These are phyloP conservation scores for Suhomyces faveliae DNA, from an alignment of 805 yeast genomes.

Conservation along the genomic window DNA sequence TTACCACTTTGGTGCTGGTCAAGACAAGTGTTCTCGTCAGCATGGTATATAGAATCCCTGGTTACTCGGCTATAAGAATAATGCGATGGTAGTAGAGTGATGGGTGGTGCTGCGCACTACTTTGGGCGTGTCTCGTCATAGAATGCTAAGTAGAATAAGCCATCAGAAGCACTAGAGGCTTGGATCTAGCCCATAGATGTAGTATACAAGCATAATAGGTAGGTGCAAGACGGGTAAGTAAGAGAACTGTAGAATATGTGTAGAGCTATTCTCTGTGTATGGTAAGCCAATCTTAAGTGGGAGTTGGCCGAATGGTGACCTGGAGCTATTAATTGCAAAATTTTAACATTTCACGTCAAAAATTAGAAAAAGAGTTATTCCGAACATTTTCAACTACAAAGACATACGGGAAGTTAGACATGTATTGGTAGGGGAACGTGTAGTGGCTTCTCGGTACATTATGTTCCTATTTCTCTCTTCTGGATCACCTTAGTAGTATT, in stretches of 20 bases:
- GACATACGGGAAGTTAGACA: too few relatives aligned
- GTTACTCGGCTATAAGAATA: background rate
- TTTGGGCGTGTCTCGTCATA: background rate
- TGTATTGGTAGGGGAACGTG: too few relatives aligned
- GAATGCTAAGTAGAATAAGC: background rate
- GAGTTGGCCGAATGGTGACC: too few relatives aligned
- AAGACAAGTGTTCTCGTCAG: background rate
- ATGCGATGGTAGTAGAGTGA: background rate
- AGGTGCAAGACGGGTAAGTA: background rate
- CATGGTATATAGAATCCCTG: background rate
- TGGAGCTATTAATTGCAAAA: background rate
- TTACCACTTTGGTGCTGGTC: background rate
- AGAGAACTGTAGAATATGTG: background rate
- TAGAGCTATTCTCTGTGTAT: background rate
- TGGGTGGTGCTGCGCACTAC: background rate
- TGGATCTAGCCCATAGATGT: background rate
- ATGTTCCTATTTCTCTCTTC: too few relatives aligned
- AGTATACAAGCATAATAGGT: too few relatives aligned
- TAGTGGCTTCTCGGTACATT: too few relatives aligned
- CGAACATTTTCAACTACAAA: too few relatives aligned
- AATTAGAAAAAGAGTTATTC: background rate
- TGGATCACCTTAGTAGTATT: too few relatives aligned
- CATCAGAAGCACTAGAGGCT: background rate
- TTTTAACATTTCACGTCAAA: background rate
- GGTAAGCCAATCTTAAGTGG: too few relatives aligned